Base-by-base conservation (phyloP, 2,329 filamentous ascomycete species). In the Clonostachys byssicola region DNA sequence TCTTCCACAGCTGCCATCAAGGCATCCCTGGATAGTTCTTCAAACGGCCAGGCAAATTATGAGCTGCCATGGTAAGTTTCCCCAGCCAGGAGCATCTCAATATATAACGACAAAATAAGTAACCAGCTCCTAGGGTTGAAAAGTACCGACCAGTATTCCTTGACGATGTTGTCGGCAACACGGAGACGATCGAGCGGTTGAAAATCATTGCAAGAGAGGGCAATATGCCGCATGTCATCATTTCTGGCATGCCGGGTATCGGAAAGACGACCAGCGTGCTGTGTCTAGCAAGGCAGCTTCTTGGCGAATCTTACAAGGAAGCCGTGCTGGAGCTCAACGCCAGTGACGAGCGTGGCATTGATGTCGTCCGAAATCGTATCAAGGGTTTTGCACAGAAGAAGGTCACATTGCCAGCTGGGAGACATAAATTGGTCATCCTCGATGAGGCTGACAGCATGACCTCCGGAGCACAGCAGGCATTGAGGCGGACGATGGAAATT, bases 391-490 rank as follows among this genome's bases (percentile, higher is more conserved):
- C 94, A 5, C 94, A 97, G 68, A 99, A 99, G 70, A 99, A 99
- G 70, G 94, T 99, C 56, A 99, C 94, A 2, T 77, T 99, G 12
- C 91, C 94, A 0, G 74, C 85, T 1, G 94, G 94, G 9, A 82
- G 92, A 47, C 94, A 99, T 67, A 99, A 99, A 74, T 76, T 99
- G 44, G 90, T 99, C 44, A 97, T 99, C 55, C 83, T 99, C 48
- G 94, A 99, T 67, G 94, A 99, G 73, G 94, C 94, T 49, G 94
- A 99, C 76, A 92, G 86, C 65, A 99, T 99, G 94, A 99, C 94
- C 1, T 88, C 88, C 20, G 94, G 94, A 46, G 94, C 94, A 3
- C 94, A 99, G 65, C 94, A 97, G 70, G 94, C 94, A 17, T 79
- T 99, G 35, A 83, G 94, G 56, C 80, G 94, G 52, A 99, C 94